Conservation (phyloP, 768 basidiomycete genomes). For the Amanita rimosa region DNA sequence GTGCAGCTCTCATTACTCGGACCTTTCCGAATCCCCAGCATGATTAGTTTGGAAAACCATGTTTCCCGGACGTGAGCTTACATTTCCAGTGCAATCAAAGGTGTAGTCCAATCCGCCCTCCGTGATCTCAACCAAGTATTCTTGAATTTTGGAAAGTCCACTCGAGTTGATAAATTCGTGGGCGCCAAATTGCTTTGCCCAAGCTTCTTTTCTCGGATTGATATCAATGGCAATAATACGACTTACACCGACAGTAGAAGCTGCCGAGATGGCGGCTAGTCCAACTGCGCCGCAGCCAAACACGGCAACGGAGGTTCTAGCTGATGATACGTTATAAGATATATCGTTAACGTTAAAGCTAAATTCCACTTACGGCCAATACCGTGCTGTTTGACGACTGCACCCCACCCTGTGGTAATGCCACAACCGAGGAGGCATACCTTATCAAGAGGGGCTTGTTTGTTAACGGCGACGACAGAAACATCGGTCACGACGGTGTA, state of each 20-base stretch:
- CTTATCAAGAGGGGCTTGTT: conserved; percentile 82
- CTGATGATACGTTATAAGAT: conserved; percentile 22
- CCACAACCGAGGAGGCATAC: conserved; percentile 96
- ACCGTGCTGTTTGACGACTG: conserved; percentile 84
- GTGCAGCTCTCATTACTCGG: conserved; percentile 86
- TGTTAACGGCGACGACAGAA: conserved; percentile 86
- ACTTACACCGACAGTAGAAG: conserved; percentile 65
- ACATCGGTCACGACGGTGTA: conserved; percentile 98
- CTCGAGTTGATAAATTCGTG: conserved; percentile 89
- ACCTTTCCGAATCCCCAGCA: conserved; percentile 35
- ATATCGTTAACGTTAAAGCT: background rate
- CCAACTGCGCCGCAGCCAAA: conserved; percentile 98
- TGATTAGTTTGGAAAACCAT: background rate
- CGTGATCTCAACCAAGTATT: conserved; percentile 82
- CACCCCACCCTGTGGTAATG: conserved; percentile 98
- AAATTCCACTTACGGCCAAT: conserved; percentile 40
- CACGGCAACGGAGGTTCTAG: conserved; percentile 81
- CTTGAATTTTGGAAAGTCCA: conserved; percentile 69
- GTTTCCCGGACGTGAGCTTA: conserved; percentile 13
- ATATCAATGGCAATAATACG: conserved; percentile 90
- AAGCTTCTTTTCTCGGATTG: conserved; percentile 75
- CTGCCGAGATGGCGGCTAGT: conserved; percentile 81
- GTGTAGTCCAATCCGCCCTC: conserved; percentile 97
- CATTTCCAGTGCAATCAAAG: conserved; percentile 93
- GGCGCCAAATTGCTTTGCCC: conserved; percentile 91